Evolutionary conservation across 345 rosid genomes (phyloP).

Genomic region (Isatis tinctoria): DNA sequence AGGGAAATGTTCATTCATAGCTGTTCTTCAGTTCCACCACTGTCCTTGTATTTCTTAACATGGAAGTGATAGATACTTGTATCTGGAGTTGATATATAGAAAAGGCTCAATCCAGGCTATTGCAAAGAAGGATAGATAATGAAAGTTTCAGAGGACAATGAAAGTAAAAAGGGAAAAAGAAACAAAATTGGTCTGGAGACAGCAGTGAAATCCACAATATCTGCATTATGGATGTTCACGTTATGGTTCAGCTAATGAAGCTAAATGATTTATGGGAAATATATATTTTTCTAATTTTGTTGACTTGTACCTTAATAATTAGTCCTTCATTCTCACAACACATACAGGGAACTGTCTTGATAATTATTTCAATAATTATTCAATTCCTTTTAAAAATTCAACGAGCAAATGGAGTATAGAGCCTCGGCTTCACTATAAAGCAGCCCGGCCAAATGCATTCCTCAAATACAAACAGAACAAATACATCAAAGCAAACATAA

Average conservation of each 20-base stretch:
- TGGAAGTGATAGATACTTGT: not conserved
- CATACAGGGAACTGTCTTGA: conserved; percentile 29
- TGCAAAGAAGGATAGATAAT: not conserved
- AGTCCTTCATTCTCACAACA: conserved; percentile 31
- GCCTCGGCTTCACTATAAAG: conserved; percentile 21
- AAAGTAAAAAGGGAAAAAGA: not conserved
- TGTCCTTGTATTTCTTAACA: not conserved
- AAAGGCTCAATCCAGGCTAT: not conserved
- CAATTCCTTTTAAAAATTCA: not conserved
- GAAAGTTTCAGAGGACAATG: not conserved
- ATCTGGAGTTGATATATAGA: not conserved
- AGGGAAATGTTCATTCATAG: not conserved
- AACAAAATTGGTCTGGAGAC: not conserved
- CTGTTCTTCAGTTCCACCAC: not conserved
- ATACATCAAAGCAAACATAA: not conserved
- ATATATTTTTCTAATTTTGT: not conserved
- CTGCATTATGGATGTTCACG: conserved; percentile 25
- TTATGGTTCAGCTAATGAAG: conserved; percentile 29
- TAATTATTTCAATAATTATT: conserved; percentile 3
- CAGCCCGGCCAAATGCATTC: conserved; percentile 13
- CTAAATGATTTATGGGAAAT: conserved; percentile 7
- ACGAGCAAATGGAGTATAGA: not conserved
- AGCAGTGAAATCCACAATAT: not conserved
- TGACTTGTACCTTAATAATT: conserved; percentile 30
- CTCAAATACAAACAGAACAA: conserved; percentile 5